Conservation (phyloP, 768 basidiomycete species). For the Mycena filopes region DNA sequence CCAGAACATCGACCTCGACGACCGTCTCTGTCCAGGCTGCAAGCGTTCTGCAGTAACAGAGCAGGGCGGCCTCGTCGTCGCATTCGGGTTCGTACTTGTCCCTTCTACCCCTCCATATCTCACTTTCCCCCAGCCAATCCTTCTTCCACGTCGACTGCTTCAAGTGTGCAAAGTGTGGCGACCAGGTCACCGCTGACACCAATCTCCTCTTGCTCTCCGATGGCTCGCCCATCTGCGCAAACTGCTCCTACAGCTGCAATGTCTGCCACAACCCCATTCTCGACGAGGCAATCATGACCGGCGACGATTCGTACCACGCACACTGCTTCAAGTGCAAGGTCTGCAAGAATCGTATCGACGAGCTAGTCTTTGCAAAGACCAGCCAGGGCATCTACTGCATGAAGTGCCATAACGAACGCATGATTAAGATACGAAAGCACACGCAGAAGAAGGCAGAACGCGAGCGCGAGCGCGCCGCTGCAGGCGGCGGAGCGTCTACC, state of each 20-base stretch:
- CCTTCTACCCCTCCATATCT: slow-evolving; percentile 27
- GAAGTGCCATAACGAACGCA: slow-evolving; percentile 97
- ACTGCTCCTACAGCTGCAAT: slow-evolving; percentile 95
- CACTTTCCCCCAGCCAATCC: slow-evolving; percentile 70
- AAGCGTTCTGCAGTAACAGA: slow-evolving; percentile 83
- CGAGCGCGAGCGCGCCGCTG: slow-evolving; percentile 64
- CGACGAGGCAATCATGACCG: slow-evolving; percentile 99
- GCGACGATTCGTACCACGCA: slow-evolving; percentile 98
- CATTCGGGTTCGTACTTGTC: slow-evolving; percentile 82
- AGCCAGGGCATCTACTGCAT: slow-evolving; percentile 99
- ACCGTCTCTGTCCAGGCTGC: slow-evolving; percentile 85
- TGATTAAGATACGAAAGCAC: slow-evolving; percentile 91
- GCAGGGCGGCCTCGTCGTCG: slow-evolving; percentile 89
- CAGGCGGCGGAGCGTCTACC: slow-evolving; percentile 52
- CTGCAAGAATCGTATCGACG: slow-evolving; percentile 94
- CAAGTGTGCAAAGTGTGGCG: slow-evolving; percentile 94
- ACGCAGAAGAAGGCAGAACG: slow-evolving; percentile 87
- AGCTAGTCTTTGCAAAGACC: slow-evolving; percentile 98
- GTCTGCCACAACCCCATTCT: slow-evolving; percentile 94
- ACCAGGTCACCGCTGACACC: slow-evolving; percentile 95
- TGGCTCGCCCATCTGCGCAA: slow-evolving; percentile 95
- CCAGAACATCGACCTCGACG: slow-evolving; percentile 47
- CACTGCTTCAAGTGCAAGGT: slow-evolving; percentile 99
- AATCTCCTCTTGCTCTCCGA: slow-evolving; percentile 97
- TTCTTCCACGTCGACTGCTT: slow-evolving; percentile 97